Percentiles rank a stretch among this genome's conserved stretches.
Conservation (phyloP, 352 stramenopile species). For the Phytophthora uliginosa region DNA sequence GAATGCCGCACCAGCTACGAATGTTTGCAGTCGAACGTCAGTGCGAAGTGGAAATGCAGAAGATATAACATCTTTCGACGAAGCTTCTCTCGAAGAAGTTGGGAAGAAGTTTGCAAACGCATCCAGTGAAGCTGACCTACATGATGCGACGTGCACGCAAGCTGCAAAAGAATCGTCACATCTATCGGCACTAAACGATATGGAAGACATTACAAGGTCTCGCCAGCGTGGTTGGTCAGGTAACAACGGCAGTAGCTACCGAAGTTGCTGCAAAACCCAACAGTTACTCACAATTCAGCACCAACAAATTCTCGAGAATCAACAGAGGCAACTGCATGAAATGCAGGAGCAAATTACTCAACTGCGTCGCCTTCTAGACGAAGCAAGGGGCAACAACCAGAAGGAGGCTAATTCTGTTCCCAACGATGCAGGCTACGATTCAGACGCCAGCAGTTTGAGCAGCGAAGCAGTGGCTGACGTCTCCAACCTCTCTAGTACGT, state of each 20-base stretch:
- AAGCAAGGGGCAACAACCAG: slow-evolving; percentile 34
- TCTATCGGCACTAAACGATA: slow-evolving; percentile 10
- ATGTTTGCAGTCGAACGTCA: slow-evolving; percentile 11
- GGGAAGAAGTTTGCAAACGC: slow-evolving; percentile 9
- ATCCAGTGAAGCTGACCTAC: slow-evolving; percentile 4
- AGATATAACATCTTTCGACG: neutral
- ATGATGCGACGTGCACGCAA: slow-evolving; percentile 13
- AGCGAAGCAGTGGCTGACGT: slow-evolving; percentile 35
- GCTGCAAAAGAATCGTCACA: neutral
- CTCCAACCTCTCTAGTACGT: slow-evolving; percentile 33
- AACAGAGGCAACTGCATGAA: slow-evolving; percentile 74
- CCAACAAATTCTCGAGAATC: slow-evolving; percentile 82
- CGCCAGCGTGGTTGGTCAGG: slow-evolving; percentile 14
- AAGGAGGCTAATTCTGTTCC: slow-evolving; percentile 11
- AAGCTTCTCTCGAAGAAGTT: neutral
- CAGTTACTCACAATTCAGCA: slow-evolving; percentile 78
- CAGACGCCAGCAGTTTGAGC: slow-evolving; percentile 37
- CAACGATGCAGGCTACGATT: slow-evolving; percentile 32
- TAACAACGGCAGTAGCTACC: slow-evolving; percentile 29
- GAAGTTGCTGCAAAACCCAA: slow-evolving; percentile 73
- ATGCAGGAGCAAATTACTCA: slow-evolving; percentile 81
- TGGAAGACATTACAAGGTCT: slow-evolving; percentile 1
- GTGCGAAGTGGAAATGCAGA: slow-evolving; percentile 11
- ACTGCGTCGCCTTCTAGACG: slow-evolving; percentile 54
- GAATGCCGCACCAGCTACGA: slow-evolving; percentile 9